Base-by-base conservation (phyloP, 495 filamentous ascomycete species). In the Penicillium mononematosum region DNA sequence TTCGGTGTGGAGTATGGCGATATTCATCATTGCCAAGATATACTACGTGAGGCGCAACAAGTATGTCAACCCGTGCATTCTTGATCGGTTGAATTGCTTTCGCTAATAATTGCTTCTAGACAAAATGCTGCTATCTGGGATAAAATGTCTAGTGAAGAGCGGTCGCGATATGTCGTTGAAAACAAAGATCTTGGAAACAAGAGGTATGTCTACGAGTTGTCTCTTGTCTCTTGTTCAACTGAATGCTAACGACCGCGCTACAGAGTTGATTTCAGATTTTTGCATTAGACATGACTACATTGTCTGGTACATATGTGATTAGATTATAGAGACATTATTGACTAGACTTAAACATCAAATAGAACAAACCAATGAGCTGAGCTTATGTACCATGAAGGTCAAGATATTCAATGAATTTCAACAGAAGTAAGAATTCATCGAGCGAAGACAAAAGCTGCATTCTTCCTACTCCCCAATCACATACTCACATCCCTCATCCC, bases 401-500 rank as follows among this genome's bases (percentile, higher is more conserved):
- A 20, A 19, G 10, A 31, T 0, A 5, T 27, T 10, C 5, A 16
- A 4, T 3, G 12, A 7, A 38, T 38, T 16, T 2, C 5, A 2
- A 38, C 16, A 38, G 34, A 6, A 2, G 5, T n/a, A n/a, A 12
- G 11, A 5, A 34, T 14, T 2, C 1, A 34, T 34, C 32, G 5
- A 34, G 16, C 16, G 4, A 14, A n/a, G 16, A 3, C 16, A n/a
- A 17, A 45, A 2, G 5, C 14, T 8, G 7, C 3, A 20, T 47
- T 25, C 29, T 45, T 19, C 20, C 16, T 52, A 52, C 24, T 91
- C 89, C 19, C 91, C 91, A 70, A 94, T 91, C 20, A 93, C 88
- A 76, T 90, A 91, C 39, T 88, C 91, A 73, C 91, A 95, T 0
- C 91, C 91, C 52, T 85, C 77, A 1, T 67, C 39, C 0, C 91